Evolutionary conservation across 345 rosid genomes (phyloP).

Genomic region (Dipteronia sinensis): DNA sequence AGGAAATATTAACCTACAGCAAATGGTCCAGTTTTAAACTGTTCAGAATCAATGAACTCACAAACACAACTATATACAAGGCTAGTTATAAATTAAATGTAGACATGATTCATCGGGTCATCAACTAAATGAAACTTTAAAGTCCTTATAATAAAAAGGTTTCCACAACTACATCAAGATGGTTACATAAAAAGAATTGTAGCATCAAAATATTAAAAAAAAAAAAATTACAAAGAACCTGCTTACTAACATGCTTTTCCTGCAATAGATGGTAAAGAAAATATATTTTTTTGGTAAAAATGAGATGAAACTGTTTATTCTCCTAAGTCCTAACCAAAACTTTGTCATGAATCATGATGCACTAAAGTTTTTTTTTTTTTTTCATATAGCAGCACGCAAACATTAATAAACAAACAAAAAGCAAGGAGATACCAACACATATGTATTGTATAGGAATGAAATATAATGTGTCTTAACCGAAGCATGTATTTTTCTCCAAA

Average conservation of each 20-base stretch:
- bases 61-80: background rate
- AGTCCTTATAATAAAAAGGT: background rate
- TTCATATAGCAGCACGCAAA: background rate
- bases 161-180: background rate
- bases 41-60: slow-evolving; percentile 12
- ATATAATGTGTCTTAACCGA: background rate
- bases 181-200: background rate
- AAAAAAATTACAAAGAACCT: background rate
- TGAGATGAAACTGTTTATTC: background rate
- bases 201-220: background rate
- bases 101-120: background rate
- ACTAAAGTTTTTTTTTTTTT: background rate
- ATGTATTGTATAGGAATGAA: background rate
- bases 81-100: background rate
- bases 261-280: background rate
- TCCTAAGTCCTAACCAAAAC: too few species aligned
- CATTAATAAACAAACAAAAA: slow-evolving; percentile 4
- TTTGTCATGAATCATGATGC: background rate
- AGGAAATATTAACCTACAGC: slow-evolving; percentile 75
- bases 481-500: background rate
- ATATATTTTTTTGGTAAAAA: background rate
- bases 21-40: slow-evolving; percentile 9
- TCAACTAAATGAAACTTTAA: background rate
- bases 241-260: background rate
- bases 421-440: background rate